Conservation (phyloP, 2,329 filamentous ascomycete genomes). For the Corniculantispora saksenae region DNA sequence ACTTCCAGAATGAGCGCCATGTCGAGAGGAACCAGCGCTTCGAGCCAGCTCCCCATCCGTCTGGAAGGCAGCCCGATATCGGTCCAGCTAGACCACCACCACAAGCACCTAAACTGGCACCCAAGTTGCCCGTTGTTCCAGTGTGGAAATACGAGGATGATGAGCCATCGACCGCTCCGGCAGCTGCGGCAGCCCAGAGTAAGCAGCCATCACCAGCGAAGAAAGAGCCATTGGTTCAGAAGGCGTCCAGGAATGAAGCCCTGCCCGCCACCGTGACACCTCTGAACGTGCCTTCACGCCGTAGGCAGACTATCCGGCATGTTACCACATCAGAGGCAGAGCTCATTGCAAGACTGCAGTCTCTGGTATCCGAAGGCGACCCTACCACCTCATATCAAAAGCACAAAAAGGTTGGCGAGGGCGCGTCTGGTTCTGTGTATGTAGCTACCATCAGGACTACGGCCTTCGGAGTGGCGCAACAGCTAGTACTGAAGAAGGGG, state of each 20-base stretch:
- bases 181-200: background rate
- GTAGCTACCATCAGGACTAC: conserved; percentile 92
- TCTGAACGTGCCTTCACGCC: conserved; percentile 7
- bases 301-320: conserved; percentile 13
- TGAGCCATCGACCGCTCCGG: background rate
- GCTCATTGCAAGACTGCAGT: conserved; percentile 92
- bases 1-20: background rate
- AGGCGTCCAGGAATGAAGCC: background rate
- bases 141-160: conserved; percentile 7
- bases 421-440: conserved; percentile 97
- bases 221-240: background rate
- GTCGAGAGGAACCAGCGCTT: background rate
- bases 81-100: conserved; percentile 5
- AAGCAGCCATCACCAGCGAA: background rate
- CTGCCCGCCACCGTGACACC: conserved; percentile 5
- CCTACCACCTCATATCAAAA: conserved; percentile 95
- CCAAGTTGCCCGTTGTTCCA: background rate
- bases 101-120: background rate
- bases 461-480: conserved; percentile 77
- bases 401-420: conserved; percentile 99
- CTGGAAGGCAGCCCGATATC: background rate
- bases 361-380: conserved; percentile 92
- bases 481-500: conserved; percentile 77
- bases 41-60: background rate
- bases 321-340: conserved; percentile 89